Evolutionary conservation across 148 eudicot genomes (phyloP).

Genomic region (Simmondsia chinensis): DNA sequence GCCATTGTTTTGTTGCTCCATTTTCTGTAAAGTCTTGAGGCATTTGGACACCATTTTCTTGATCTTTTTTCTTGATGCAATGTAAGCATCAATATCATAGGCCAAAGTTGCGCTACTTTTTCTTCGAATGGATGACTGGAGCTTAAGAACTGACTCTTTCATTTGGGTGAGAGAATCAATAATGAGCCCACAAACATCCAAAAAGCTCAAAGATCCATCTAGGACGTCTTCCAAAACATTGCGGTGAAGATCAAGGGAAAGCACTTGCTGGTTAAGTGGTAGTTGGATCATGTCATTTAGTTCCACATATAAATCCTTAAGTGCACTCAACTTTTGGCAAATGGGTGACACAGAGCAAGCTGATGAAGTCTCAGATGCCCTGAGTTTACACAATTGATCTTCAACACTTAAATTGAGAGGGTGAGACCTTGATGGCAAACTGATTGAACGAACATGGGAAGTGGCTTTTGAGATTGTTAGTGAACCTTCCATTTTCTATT

Average conservation of each 20-base stretch:
- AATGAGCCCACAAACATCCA: constrained; percentile 17
- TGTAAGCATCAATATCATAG: constrained; percentile 6
- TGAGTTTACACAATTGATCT: constrained; percentile 12
- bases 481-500: background rate
- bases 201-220: constrained; percentile 17
- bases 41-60: constrained; percentile 15
- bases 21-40: constrained; percentile 1
- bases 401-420: constrained; percentile 5
- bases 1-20: constrained; percentile 1
- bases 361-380: constrained; percentile 21
- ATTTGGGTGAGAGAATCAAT: constrained; percentile 13
- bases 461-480: background rate
- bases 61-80: constrained; percentile 15
- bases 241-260: constrained; percentile 4
- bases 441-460: constrained; percentile 20
- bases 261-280: constrained; percentile 10
- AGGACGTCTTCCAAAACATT: constrained; percentile 10
- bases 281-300: background rate
- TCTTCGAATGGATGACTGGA: constrained; percentile 17
- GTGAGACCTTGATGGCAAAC: constrained; percentile 17
- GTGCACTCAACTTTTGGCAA: constrained; percentile 1
- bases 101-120: constrained; percentile 2
- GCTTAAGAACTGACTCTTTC: constrained; percentile 17
- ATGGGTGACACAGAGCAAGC: constrained; percentile 15
- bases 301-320: constrained; percentile 7